A percentile compares a stretch with the other conserved stretches of the same genome.
These are phyloP conservation scores for Mortierella sp. DNA, from an alignment of 371 early-diverging fungal genomes.

Conservation along the genomic window DNA sequence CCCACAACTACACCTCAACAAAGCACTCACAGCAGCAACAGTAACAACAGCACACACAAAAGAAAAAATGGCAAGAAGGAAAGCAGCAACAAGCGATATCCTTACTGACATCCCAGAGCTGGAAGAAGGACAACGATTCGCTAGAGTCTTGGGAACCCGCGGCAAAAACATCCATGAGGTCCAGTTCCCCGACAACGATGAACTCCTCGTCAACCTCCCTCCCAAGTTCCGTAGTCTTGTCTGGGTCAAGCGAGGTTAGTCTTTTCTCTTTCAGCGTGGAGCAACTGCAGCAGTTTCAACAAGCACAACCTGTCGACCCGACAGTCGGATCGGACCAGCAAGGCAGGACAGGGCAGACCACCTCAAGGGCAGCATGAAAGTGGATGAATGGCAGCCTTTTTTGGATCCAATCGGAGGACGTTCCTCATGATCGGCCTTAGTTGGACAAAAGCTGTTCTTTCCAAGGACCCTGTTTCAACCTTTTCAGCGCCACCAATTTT, in stretches of 20 bases:
- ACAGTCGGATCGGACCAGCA: background rate
- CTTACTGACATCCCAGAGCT: conserved; percentile 48
- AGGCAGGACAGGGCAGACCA: no score
- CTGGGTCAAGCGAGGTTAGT: conserved; percentile 87
- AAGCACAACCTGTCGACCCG: background rate
- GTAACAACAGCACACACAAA: background rate
- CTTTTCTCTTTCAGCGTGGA: background rate
- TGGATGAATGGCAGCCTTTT: no score
- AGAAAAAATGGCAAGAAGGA: conserved; percentile 53
- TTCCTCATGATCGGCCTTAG: no score
- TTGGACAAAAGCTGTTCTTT: no score
- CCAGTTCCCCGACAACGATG: conserved; percentile 66
- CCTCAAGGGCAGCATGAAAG: no score
- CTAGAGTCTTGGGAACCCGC: conserved; percentile 75
- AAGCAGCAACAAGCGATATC: conserved; percentile 50
- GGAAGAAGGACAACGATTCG: conserved; percentile 66
- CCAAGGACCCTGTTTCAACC: no score
- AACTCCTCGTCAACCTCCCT: conserved; percentile 79
- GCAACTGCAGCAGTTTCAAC: background rate
- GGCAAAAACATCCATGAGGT: conserved; percentile 85
- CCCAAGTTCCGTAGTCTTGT: conserved; percentile 84
- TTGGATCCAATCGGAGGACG: no score
- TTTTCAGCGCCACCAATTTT: background rate
- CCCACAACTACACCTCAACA: conserved; percentile 13
- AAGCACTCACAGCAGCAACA: background rate